These are phyloP conservation scores for Linnemannia exigua DNA, from an alignment of 192 early-diverging fungal species.

Conservation along the genomic window DNA sequence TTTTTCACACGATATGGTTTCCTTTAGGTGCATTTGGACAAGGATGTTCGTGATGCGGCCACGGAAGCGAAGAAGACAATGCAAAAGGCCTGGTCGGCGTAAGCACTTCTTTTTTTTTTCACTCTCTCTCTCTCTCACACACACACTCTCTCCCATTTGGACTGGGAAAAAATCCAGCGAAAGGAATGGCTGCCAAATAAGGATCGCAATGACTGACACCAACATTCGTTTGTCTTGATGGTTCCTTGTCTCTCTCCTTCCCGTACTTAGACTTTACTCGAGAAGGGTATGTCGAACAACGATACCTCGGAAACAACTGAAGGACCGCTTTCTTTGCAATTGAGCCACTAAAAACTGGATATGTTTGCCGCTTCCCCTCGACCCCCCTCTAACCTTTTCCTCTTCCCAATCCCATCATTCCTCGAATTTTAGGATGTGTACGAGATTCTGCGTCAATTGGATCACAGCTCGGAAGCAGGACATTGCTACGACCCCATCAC, in stretches of 20 bases:
- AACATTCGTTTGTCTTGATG: not conserved
- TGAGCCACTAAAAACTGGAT: not conserved
- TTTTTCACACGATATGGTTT: not conserved
- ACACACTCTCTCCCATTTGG: not conserved
- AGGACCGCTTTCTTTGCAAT: not conserved
- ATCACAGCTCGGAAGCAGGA: slow-evolving; percentile 53
- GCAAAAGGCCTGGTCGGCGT: slow-evolving; percentile 78
- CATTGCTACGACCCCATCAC: slow-evolving; percentile 71
- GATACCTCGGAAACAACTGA: not conserved
- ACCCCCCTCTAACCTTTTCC: not conserved
- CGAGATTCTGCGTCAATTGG: slow-evolving; percentile 65
- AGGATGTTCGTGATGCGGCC: slow-evolving; percentile 76
- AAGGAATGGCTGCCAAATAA: not conserved
- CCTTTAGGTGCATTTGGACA: slow-evolving; percentile 58
- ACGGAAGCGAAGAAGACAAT: slow-evolving; percentile 72
- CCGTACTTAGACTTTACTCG: slow-evolving; percentile 19
- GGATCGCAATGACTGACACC: not conserved
- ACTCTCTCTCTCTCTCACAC: too few species aligned
- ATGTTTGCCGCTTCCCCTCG: not conserved
- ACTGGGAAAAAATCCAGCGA: not conserved
- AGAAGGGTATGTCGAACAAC: slow-evolving; percentile 33
- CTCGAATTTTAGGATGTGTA: slow-evolving; percentile 70
- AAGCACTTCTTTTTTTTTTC: slow-evolving; percentile 58
- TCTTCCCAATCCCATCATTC: not conserved
- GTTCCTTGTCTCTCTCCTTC: not conserved